Evolutionary conservation across 2,329 filamentous ascomycete genomes (phyloP), one percentile per base, ranked within the genome.

Genomic region (Arthrobotrys conoides): DNA sequence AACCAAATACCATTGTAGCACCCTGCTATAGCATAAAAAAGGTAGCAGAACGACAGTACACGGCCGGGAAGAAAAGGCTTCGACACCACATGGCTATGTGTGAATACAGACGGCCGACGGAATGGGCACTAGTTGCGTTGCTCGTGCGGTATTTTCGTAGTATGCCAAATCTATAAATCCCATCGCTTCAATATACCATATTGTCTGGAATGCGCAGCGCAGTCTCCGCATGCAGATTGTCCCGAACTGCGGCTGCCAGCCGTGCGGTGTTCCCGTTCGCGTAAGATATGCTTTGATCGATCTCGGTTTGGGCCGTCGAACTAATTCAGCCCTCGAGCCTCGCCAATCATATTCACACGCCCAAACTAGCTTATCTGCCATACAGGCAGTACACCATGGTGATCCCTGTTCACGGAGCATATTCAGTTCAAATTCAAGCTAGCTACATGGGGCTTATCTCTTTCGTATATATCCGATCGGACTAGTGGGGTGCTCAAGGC

Each of bases 211-310:
- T 38, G 53, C 30, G 53, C 6, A 30, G n/a, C n/a, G n/a, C n/a
- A n/a, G n/a, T n/a, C n/a, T n/a, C n/a, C n/a, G n/a, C 6, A 30
- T 30, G 27, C 27, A 30, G 27, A n/a, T 57, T 38, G 5, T 38
- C 53, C 53, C 49, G 53, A 57, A 57, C 27, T 38, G 53, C 53
- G 53, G 38, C 30, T 57, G 53, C 53, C 1, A 57, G 53, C 53
- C 53, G 53, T 55, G 51, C 51, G 51, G 51, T 16, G 6, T 36
- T 38, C 53, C 53, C 53, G 53, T 20, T 20, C 16, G 53, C 53
- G 0, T 38, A 57, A 38, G 53, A 57, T 57, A 57, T 57, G 24
- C 22, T n/a, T n/a, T n/a, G n/a, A n/a, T n/a, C 24, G 24, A 55
- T 55, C 24, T 24, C 22, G 22, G 24, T 46, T n/a, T 49, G 3